Evolutionary conservation across 2,329 filamentous ascomycete genomes (phyloP).

Genomic region (Phialophora tarda): DNA sequence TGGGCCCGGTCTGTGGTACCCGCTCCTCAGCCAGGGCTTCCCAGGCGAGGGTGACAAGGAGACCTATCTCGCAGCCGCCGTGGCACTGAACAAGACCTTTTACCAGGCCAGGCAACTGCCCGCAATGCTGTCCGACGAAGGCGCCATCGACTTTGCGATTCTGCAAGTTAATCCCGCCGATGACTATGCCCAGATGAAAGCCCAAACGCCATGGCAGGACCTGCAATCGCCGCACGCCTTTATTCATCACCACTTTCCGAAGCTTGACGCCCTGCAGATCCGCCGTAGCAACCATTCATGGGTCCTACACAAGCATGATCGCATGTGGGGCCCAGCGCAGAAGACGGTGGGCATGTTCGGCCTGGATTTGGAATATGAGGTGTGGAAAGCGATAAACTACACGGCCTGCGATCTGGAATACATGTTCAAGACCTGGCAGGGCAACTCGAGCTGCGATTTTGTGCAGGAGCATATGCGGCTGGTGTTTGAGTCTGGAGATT

Average conservation of each 20-base stretch:
- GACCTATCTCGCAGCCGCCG: constrained; percentile 54
- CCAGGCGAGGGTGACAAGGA: constrained; percentile 57
- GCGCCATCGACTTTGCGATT: not conserved
- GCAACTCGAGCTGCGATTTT: constrained; percentile 23
- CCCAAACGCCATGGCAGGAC: not conserved
- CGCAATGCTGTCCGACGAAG: constrained; percentile 19
- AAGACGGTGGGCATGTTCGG: constrained; percentile 40
- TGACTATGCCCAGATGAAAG: constrained; percentile 6
- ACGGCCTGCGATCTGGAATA: constrained; percentile 40
- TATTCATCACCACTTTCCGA: constrained; percentile 5
- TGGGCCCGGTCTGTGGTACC: constrained; percentile 59
- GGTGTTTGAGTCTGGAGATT: not conserved
- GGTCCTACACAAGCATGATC: constrained; percentile 27
- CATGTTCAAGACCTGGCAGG: constrained; percentile 45
- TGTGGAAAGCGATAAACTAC: no score
- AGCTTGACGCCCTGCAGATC: not conserved
- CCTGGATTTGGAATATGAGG: constrained; percentile 44
- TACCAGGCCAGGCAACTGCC: constrained; percentile 47
- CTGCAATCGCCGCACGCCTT: constrained; percentile 2
- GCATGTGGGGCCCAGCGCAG: constrained; percentile 6
- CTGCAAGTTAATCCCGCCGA: constrained; percentile 21
- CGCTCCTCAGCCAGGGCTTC: constrained; percentile 53
- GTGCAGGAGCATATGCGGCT: not conserved
- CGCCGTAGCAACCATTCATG: constrained; percentile 8
- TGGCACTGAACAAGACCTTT: constrained; percentile 49